phyloP scores from a whole-genome alignment of 208 protist species.

The Trypanosoma scelopori region DNA sequence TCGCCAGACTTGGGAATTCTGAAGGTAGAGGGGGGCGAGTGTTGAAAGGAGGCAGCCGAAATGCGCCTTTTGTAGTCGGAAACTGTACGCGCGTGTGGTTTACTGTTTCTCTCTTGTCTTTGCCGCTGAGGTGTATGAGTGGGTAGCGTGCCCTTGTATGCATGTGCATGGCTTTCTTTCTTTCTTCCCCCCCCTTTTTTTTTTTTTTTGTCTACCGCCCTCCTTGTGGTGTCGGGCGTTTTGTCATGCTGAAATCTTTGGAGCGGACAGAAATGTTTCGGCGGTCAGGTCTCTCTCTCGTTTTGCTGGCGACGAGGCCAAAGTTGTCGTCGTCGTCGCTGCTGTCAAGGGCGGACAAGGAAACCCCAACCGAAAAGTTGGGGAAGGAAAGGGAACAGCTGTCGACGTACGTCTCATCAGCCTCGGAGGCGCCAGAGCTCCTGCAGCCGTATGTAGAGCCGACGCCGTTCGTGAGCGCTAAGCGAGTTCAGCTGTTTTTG shows the following conservation, averaged over 20 bases:
- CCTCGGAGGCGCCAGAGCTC: conserved; percentile 66
- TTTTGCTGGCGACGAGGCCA: not conserved
- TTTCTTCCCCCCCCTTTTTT: not conserved
- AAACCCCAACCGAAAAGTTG: not conserved
- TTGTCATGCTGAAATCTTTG: not conserved
- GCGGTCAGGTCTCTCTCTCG: conserved; percentile 5
- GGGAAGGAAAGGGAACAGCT: conserved; percentile 1
- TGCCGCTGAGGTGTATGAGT: not conserved
- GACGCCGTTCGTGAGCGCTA: conserved; percentile 75
- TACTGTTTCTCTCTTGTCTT: not conserved
- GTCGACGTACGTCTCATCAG: conserved; percentile 36
- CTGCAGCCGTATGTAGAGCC: conserved; percentile 77
- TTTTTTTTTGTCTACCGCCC: conserved; percentile 9
- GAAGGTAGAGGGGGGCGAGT: not conserved
- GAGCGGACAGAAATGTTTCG: conserved; percentile 1
- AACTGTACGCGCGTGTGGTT: conserved; percentile 1
- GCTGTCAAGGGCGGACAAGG: not conserved
- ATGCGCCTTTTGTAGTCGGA: no score
- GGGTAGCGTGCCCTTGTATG: not conserved
- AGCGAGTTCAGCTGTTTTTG: conserved; percentile 63
- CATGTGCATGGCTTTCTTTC: not conserved
- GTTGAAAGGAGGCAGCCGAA: not conserved
- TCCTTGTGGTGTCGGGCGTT: no score
- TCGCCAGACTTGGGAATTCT: conserved; percentile 77
- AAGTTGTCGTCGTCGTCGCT: conserved; percentile 10